Evolutionary conservation across 179 eudicot genomes (phyloP).

Genomic region (Dionaea muscipula): DNA sequence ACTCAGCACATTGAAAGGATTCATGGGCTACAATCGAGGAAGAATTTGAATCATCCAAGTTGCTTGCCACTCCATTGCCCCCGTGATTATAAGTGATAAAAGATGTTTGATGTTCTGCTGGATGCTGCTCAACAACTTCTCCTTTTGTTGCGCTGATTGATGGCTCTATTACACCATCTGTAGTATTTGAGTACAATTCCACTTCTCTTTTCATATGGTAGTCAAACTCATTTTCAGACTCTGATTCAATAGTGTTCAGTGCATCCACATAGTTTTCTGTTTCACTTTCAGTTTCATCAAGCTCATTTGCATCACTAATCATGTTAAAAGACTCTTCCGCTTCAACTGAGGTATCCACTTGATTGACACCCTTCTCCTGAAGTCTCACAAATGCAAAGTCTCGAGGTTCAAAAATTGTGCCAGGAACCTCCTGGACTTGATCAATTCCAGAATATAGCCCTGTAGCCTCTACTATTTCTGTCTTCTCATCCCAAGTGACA

Average conservation of each 20-base stretch:
- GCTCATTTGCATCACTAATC: background rate
- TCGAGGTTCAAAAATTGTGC: too few species aligned
- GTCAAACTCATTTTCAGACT: constrained; percentile 69
- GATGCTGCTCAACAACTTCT: background rate
- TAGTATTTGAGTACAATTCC: constrained; percentile 10
- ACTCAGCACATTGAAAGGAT: constrained; percentile 6
- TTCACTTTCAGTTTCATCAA: constrained; percentile 75
- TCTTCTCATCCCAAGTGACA: constrained; percentile 70
- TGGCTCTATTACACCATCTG: constrained; percentile 1
- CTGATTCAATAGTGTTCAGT: constrained; percentile 75
- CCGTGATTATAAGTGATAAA: background rate
- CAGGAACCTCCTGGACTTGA: constrained; percentile 11
- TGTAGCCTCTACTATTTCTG: constrained; percentile 35
- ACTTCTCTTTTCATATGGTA: constrained; percentile 30
- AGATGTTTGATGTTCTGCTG: background rate
- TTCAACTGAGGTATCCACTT: too few species aligned
- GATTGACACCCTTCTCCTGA: too few species aligned
- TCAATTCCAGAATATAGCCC: constrained; percentile 6
- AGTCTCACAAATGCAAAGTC: too few species aligned
- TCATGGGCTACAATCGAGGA: constrained; percentile 8
- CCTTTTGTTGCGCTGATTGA: background rate
- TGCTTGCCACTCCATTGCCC: constrained; percentile 7
- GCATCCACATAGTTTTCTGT: constrained; percentile 78
- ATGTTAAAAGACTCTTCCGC: too few species aligned
- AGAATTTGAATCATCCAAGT: constrained; percentile 7